These are phyloP conservation scores for Yarrowia yakushimensis DNA, from an alignment of 805 yeast genomes.

Conservation along the genomic window DNA sequence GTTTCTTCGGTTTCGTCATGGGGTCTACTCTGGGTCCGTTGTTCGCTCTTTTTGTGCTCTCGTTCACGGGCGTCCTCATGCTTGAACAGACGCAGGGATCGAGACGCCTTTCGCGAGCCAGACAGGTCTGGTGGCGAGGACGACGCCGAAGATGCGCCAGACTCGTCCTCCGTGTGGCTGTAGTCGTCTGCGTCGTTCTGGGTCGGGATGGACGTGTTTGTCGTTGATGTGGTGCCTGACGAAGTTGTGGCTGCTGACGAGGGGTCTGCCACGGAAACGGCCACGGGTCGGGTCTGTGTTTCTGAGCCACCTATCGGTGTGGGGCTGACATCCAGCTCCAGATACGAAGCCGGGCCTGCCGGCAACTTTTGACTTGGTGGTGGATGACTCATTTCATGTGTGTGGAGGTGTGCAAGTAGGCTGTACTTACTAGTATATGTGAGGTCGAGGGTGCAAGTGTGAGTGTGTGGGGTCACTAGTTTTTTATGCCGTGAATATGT, in stretches of 20 bases:
- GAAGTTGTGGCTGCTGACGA: neutral
- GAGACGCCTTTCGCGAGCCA: conserved; percentile 41
- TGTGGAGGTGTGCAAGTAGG: neutral
- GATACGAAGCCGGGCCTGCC: conserved; percentile 24
- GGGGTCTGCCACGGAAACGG: neutral
- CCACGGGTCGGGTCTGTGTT: neutral
- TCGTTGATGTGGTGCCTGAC: neutral
- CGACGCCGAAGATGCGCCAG: neutral
- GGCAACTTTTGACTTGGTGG: conserved; percentile 22
- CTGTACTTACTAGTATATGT: conserved; percentile 11
- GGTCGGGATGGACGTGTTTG: conserved; percentile 12
- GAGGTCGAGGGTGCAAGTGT: neutral
- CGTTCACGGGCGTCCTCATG: conserved; percentile 27
- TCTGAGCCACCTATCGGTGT: conserved; percentile 5
- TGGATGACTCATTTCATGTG: conserved; percentile 22
- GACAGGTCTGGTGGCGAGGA: conserved; percentile 21
- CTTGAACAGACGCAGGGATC: conserved; percentile 40
- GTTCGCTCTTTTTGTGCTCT: conserved; percentile 10
- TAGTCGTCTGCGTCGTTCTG: neutral
- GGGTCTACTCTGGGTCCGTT: neutral
- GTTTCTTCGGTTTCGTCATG: neutral
- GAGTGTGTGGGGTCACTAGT: neutral
- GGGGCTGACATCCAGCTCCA: conserved; percentile 22
- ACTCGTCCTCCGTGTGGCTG: neutral
- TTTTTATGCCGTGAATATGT: conserved; percentile 14